A percentile compares a stretch with the other conserved stretches of the same genome.
Conservation (phyloP, 345 rosid genomes). For the Citrus inodora region DNA sequence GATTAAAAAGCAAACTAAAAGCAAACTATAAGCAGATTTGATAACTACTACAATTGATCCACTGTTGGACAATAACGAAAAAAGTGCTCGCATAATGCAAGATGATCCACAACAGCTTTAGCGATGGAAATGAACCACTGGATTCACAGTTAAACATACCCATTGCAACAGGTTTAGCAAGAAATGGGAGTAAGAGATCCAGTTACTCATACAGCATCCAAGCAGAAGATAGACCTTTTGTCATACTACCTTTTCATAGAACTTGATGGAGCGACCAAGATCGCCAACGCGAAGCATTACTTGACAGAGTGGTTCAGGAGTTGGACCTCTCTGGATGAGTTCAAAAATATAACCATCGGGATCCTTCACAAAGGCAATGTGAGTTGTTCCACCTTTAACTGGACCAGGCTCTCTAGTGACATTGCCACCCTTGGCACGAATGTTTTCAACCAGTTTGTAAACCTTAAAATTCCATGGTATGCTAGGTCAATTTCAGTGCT, state of each 20-base stretch:
- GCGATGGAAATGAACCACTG: not conserved
- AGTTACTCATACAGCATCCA: not conserved
- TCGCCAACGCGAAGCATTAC: constrained; percentile 96
- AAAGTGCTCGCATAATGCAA: not conserved
- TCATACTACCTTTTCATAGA: constrained; percentile 77
- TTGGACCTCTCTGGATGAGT: constrained; percentile 80
- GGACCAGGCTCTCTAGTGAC: constrained; percentile 92
- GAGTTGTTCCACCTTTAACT: constrained; percentile 72
- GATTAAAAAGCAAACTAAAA: not conserved
- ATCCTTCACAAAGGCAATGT: constrained; percentile 91
- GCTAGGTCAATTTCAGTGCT: not conserved
- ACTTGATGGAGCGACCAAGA: constrained; percentile 72
- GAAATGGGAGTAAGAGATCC: not conserved
- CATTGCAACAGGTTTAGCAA: not conserved
- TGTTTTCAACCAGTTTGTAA: constrained; percentile 67
- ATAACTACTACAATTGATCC: not conserved
- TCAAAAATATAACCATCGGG: constrained; percentile 93
- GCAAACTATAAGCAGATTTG: not conserved
- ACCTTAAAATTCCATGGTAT: constrained; percentile 36
- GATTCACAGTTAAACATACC: not conserved
- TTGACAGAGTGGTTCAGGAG: constrained; percentile 95
- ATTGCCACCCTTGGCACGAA: constrained; percentile 74
- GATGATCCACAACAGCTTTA: not conserved
- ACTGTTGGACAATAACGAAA: not conserved
- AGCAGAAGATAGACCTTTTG: not conserved